Percentiles rank a stretch among this genome's conserved stretches.
Conservation (phyloP, 2,329 filamentous ascomycete species). For the Ustulina deusta region DNA sequence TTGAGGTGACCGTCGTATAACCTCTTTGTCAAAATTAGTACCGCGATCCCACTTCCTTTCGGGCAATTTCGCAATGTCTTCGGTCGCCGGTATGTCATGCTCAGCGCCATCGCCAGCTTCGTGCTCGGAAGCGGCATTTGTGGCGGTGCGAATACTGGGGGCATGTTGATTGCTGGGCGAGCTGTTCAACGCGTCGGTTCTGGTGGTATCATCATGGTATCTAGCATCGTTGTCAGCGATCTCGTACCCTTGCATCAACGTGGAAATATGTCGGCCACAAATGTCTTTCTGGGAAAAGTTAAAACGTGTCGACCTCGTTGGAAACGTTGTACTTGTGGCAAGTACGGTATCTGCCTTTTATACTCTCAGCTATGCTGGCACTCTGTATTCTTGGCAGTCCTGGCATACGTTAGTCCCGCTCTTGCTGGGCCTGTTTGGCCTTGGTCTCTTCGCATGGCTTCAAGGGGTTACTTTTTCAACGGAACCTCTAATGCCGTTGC, state of each 20-base stretch:
- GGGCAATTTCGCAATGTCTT: constrained; percentile 58
- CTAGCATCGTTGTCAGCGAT: constrained; percentile 16
- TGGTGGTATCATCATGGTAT: constrained; percentile 10
- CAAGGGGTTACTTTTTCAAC: neutral
- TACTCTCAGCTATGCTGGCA: constrained; percentile 37
- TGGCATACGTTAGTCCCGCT: constrained; percentile 35
- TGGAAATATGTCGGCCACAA: too few species aligned
- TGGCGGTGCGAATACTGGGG: constrained; percentile 18
- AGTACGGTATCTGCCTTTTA: constrained; percentile 32
- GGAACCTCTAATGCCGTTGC: constrained; percentile 55
- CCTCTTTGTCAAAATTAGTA: too few species aligned
- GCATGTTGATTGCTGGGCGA: constrained; percentile 21
- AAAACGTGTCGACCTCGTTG: constrained; percentile 7
- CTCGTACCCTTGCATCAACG: constrained; percentile 6
- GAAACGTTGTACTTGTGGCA: constrained; percentile 20
- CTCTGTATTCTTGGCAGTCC: constrained; percentile 30
- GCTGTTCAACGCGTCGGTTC: constrained; percentile 15
- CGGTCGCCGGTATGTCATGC: constrained; percentile 39
- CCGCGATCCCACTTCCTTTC: constrained; percentile 45
- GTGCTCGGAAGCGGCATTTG: constrained; percentile 31
- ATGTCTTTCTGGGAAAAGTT: too few species aligned
- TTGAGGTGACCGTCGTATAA: too few species aligned
- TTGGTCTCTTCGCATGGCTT: constrained; percentile 22
- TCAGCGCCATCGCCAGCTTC: constrained; percentile 3
- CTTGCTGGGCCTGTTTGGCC: constrained; percentile 31